Conservation (phyloP, 805 yeast genomes). For the Starmerella stellata region DNA sequence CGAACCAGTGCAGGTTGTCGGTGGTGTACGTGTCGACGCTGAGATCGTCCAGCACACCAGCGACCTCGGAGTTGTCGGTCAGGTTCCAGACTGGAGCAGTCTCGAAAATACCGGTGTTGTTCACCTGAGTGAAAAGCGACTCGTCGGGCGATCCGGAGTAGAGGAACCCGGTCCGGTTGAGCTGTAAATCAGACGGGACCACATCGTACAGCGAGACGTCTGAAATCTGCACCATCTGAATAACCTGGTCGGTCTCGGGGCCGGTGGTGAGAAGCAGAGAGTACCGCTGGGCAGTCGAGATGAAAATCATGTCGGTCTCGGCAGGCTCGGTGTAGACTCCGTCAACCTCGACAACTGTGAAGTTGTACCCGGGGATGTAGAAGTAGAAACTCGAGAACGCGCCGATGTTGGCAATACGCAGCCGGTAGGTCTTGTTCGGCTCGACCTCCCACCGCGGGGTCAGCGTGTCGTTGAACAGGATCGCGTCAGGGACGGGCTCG, state of each 20-base stretch:
- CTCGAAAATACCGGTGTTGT: conserved; percentile 47
- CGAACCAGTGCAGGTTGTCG: conserved; percentile 36
- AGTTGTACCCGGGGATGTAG: conserved; percentile 71
- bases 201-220: conserved; percentile 73
- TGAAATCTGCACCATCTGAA: conserved; percentile 62
- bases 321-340: conserved; percentile 71
- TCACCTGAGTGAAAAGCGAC: conserved; percentile 18
- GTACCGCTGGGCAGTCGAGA: conserved; percentile 86
- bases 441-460: conserved; percentile 33
- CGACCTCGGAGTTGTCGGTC: conserved; percentile 9
- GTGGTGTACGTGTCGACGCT: conserved; percentile 19
- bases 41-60: conserved; percentile 22
- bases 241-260: conserved; percentile 41
- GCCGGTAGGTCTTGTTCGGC: conserved; percentile 69
- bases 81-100: conserved; percentile 28
- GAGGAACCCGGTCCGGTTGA: conserved; percentile 62
- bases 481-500: conserved; percentile 79
- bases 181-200: conserved; percentile 41
- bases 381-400: conserved; percentile 82
- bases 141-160: conserved; percentile 19
- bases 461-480: conserved; percentile 65
- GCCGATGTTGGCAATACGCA: conserved; percentile 71
- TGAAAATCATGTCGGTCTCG: conserved; percentile 50
- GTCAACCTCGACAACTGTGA: conserved; percentile 80
- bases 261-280: conserved; percentile 62